Evolutionary conservation across 345 rosid species (phyloP), one percentile per base, ranked within the genome.

Genomic region (Hypericum androsaemum): DNA sequence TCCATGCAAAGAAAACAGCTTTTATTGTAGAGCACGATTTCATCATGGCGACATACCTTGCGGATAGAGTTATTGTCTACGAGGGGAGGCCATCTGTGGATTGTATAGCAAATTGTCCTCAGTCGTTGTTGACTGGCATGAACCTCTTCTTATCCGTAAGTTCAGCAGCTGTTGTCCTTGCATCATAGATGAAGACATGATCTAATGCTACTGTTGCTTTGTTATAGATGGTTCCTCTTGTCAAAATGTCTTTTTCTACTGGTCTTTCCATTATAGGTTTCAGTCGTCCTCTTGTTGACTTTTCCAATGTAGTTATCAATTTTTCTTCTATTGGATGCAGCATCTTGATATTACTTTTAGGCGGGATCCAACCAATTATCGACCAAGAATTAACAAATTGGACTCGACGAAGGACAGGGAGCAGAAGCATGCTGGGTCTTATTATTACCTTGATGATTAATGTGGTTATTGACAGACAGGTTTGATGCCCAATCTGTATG

Each of bases 11-110:
- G 89, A 94, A 94, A 77, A 94, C 97, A 36, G 99, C 97, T 50
- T 88, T 94, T 41, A 76, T 94, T n/a, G 99, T 94, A 32, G 99
- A 94, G 75, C 99, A 94, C 61, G 97, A 94, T 69, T 94, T 88
- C 61, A 94, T 94, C 7, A 94, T 94, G 99, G 99, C 97, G 6
- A 76, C 89, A 6, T 94, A 88, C 73, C 72, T 94, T 60, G 97
- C 97, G 12, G 95, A 94, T 65, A 64, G 95, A 57, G 99, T 94
- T 57, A 83, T 94, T 37, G 99, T 94, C 22, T 94, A 82, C 12
- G 97, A 94, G 77, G 97, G 99, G 54, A 56, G 41, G 54, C 94
- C 99, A 1, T 94, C 97, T 41, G 70, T 94, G 54, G 94, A 86
- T 59, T 94, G 97, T 74, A 45, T 35, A n/a, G 99, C 99, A 58